Base-by-base conservation (phyloP, 1,284 basidiomycete genomes). In the Ganoderma meredithae region DNA sequence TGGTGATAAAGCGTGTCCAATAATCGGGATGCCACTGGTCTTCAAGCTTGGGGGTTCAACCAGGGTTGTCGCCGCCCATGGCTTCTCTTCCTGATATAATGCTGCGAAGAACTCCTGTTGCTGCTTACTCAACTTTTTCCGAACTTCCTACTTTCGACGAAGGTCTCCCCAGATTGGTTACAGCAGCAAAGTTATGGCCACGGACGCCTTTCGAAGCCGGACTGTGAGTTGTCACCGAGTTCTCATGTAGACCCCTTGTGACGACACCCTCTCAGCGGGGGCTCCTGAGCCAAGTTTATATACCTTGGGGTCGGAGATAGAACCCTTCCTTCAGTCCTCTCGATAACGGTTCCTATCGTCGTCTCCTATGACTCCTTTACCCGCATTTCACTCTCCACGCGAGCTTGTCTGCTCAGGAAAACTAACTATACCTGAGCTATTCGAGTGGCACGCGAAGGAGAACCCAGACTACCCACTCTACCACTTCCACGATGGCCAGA, bases 391-490 rank as follows among this genome's bases (percentile, higher is more conserved):
- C n/a, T 64, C 62, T 5, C 66, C 66, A 6, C 47, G 62, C n/a
- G 39, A 39, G 73, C 39, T 76, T 76, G 47, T 66, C 5, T 36
- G 60, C 6, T 31, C 67, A 8, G 62, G 59, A 15, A 60, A 60
- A 17, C 31, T 81, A n/a, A 77, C 77, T 3, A 25, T 82, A 9
- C 77, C 79, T 0, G 76, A 83, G 58, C 62, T 82, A 0, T 79
- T 78, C 63, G 80, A 82, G 41, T 80, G 76, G 75, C 78, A 83
- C 58, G 73, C 73, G 5, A 63, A 71, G 41, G 68, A 80, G 60
- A 81, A 75, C 60, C 75, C 79, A 2, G 65, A 79, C 17, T 78
- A 79, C 65, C 77, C 79, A 3, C 64, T 82, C 1, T 83, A 81
- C 66, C 68, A 74, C 9, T 83, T 56, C 33, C 60, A 70, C n/a